Percentiles rank a stretch among this genome's conserved stretches.
phyloP scores from a whole-genome alignment of 108 stramenopile species.

The Fistulifera pelliculosa region DNA sequence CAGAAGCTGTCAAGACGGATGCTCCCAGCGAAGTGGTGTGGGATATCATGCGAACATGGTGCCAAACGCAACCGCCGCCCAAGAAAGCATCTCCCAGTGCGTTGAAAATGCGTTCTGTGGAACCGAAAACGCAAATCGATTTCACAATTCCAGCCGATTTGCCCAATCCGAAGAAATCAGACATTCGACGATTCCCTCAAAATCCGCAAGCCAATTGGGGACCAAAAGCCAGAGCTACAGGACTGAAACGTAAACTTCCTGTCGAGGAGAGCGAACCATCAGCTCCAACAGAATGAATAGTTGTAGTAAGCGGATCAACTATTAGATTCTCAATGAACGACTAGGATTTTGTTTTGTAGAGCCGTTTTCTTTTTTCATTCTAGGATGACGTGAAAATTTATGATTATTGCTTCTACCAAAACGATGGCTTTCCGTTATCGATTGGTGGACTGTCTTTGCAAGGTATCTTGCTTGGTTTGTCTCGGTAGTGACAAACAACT shows the following conservation, averaged over 20 bases:
- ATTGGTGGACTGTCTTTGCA: slow-evolving; percentile 52
- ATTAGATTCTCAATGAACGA: too few relatives aligned
- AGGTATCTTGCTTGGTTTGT: slow-evolving; percentile 66
- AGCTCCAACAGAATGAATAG: too few relatives aligned
- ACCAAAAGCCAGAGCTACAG: slow-evolving; percentile 69
- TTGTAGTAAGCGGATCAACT: too few relatives aligned
- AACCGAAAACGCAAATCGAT: slow-evolving; percentile 55
- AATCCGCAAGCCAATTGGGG: slow-evolving; percentile 91
- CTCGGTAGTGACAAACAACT: slow-evolving; percentile 63
- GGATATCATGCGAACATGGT: slow-evolving; percentile 90
- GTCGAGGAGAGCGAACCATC: too few relatives aligned
- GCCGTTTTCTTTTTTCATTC: too few relatives aligned
- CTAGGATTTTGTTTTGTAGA: too few relatives aligned
- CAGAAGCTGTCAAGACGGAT: slow-evolving; percentile 89
- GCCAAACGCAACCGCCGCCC: slow-evolving; percentile 71
- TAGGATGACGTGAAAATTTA: too few relatives aligned
- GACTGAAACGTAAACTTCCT: slow-evolving; percentile 24
- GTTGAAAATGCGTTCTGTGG: slow-evolving; percentile 57
- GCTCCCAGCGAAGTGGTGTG: slow-evolving; percentile 89
- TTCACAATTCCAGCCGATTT: slow-evolving; percentile 38
- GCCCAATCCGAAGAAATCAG: slow-evolving; percentile 11
- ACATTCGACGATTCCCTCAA: slow-evolving; percentile 55
- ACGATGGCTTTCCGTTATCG: slow-evolving; percentile 35
- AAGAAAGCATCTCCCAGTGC: slow-evolving; percentile 47
- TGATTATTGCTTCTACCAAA: slow-evolving; percentile 50